phyloP scores from a whole-genome alignment of 2,329 filamentous ascomycete genomes.

The Trichoderma afroharzianum region DNA sequence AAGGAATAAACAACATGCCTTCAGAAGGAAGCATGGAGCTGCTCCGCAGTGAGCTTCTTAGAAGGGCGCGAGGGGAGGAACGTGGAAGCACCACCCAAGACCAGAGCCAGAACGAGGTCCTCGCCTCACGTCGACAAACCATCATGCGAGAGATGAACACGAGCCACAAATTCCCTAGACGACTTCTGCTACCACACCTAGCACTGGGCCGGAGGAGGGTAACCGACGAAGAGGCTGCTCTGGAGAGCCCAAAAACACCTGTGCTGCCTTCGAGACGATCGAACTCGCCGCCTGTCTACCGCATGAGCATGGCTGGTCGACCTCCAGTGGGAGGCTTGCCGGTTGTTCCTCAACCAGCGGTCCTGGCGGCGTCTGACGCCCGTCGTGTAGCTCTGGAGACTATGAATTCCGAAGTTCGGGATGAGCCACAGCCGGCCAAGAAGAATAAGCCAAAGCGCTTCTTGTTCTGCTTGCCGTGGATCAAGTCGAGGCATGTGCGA shows the following conservation, averaged over 20 bases:
- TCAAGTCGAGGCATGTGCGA: conserved; percentile 52
- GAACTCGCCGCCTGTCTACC: not conserved
- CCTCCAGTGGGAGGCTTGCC: not conserved
- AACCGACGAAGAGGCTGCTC: conserved; percentile 21
- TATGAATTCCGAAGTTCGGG: not conserved
- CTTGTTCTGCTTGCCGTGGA: conserved; percentile 53
- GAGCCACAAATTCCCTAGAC: not conserved
- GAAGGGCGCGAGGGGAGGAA: conserved; percentile 30
- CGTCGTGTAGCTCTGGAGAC: not conserved
- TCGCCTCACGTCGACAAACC: conserved; percentile 5
- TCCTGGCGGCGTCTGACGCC: not conserved
- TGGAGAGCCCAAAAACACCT: conserved; percentile 47
- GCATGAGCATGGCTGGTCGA: not conserved
- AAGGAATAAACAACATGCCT: conserved; percentile 3
- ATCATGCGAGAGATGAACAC: not conserved
- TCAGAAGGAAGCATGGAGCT: conserved; percentile 28
- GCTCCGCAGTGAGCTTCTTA: conserved; percentile 32
- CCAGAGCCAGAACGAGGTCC: conserved; percentile 18
- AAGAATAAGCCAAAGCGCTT: conserved; percentile 38
- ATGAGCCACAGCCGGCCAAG: not conserved
- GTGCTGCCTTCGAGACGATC: conserved; percentile 27
- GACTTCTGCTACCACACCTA: conserved; percentile 20
- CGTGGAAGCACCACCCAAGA: conserved; percentile 19
- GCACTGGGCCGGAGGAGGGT: conserved; percentile 23
- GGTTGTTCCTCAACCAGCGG: not conserved